A percentile compares a stretch with the other conserved stretches of the same genome.
These are phyloP conservation scores for Exophiala sideris DNA, from an alignment of 2,329 filamentous ascomycete species.

Conservation along the genomic window DNA sequence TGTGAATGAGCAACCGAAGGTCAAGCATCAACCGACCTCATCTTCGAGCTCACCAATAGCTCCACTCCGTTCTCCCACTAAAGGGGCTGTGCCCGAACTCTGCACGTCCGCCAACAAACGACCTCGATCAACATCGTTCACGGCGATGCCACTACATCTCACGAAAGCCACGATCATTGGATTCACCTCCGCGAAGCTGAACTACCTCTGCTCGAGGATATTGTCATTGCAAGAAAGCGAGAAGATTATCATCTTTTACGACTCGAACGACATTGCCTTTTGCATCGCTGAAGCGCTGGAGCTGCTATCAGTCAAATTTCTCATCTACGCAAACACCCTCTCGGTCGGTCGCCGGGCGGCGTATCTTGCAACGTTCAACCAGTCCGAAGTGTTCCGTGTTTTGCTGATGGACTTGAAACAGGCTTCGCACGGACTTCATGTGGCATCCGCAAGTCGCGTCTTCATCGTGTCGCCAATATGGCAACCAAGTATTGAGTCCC, in stretches of 20 bases:
- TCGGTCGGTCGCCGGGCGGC: constrained; percentile 63
- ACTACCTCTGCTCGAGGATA: constrained; percentile 75
- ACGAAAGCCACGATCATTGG: constrained; percentile 64
- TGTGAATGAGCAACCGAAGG: constrained; percentile 22
- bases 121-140: constrained; percentile 53
- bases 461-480: constrained; percentile 89
- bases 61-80: not conserved
- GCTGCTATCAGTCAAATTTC: constrained; percentile 60
- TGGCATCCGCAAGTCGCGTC: constrained; percentile 76
- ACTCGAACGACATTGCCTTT: constrained; percentile 79
- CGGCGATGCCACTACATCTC: constrained; percentile 48
- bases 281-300: constrained; percentile 83
- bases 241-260: constrained; percentile 91
- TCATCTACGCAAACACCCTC: constrained; percentile 55
- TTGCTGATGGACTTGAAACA: constrained; percentile 88
- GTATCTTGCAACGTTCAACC: constrained; percentile 77
- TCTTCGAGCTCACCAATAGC: constrained; percentile 1
- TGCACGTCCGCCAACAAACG: constrained; percentile 3
- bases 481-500: constrained; percentile 77
- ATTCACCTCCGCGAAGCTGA: constrained; percentile 81
- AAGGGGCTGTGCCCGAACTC: not conserved
- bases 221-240: constrained; percentile 65
- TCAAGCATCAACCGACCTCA: constrained; percentile 18
- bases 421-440: constrained; percentile 82
- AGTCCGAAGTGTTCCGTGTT: constrained; percentile 66